These are phyloP conservation scores for Diaporthe batatas DNA, from an alignment of 2,329 filamentous ascomycete species.

Conservation along the genomic window DNA sequence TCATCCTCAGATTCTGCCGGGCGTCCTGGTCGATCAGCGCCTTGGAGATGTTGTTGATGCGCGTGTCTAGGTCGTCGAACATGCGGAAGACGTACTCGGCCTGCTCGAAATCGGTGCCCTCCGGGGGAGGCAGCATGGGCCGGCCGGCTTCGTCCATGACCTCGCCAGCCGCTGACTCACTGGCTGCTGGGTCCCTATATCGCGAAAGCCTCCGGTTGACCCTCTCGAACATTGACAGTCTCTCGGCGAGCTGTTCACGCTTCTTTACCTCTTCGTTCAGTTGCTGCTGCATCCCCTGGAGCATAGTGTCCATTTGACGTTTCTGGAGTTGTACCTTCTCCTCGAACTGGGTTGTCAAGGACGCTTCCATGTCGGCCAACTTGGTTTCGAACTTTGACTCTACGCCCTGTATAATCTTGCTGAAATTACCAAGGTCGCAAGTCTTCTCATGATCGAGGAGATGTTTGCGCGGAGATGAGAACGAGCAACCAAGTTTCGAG, in stretches of 20 bases:
- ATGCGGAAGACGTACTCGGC: conserved; percentile 60
- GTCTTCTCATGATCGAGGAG: conserved; percentile 60
- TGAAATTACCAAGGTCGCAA: conserved; percentile 26
- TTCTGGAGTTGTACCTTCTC: conserved; percentile 31
- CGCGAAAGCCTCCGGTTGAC: background rate
- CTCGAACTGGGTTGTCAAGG: conserved; percentile 22
- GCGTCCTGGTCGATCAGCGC: conserved; percentile 70
- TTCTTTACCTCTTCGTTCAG: conserved; percentile 25
- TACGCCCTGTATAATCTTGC: background rate
- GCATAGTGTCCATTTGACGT: conserved; percentile 9
- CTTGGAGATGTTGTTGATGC: conserved; percentile 69
- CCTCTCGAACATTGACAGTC: background rate
- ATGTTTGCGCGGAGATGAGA: conserved; percentile 34
- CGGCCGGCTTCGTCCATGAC: background rate
- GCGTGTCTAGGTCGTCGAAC: conserved; percentile 66
- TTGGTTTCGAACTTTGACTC: conserved; percentile 6
- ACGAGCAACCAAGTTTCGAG: conserved; percentile 53
- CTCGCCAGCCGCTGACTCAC: background rate
- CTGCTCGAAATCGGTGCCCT: conserved; percentile 33
- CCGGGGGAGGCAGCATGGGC: conserved; percentile 8
- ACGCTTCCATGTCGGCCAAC: conserved; percentile 17
- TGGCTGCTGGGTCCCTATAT: background rate
- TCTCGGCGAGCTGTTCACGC: conserved; percentile 23
- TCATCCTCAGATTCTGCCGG: conserved; percentile 70
- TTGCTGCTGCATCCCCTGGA: conserved; percentile 8